These are phyloP conservation scores for Vararia minispora DNA, from an alignment of 768 basidiomycete species.

Conservation along the genomic window DNA sequence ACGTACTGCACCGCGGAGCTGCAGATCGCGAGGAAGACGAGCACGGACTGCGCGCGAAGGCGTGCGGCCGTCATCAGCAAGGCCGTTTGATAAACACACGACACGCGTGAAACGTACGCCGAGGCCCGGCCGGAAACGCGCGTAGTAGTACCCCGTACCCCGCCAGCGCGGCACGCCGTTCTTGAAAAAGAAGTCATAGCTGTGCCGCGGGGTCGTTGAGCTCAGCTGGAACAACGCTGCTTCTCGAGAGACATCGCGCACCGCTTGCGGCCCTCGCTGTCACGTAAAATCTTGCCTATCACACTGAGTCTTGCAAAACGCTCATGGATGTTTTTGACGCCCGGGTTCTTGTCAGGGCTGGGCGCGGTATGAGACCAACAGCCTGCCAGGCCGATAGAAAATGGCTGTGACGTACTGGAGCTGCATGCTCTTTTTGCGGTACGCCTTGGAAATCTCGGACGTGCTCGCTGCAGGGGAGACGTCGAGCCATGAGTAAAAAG, in stretches of 20 bases:
- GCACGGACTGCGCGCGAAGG: constrained; percentile 42
- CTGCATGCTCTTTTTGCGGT: constrained; percentile 81
- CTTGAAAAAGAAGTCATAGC: constrained; percentile 92
- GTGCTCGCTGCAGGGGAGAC: constrained; percentile 64
- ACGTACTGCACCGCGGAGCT: constrained; percentile 78
- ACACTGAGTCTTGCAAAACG: constrained; percentile 89
- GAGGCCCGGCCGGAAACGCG: constrained; percentile 90
- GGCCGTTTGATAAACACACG: constrained; percentile 2
- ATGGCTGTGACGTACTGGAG: constrained; percentile 60
- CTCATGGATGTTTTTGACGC: constrained; percentile 71
- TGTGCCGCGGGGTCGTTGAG: constrained; percentile 18
- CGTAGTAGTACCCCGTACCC: constrained; percentile 94
- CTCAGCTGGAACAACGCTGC: constrained; percentile 4
- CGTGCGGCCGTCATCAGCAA: not conserved
- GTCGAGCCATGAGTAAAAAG: constrained; percentile 91
- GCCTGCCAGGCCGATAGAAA: not conserved
- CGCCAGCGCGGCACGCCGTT: constrained; percentile 97
- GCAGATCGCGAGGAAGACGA: constrained; percentile 64
- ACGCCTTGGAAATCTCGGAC: constrained; percentile 77
- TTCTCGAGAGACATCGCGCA: constrained; percentile 23
- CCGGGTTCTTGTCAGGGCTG: constrained; percentile 94
- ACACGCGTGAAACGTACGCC: constrained; percentile 31
- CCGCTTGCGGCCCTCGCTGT: constrained; percentile 65
- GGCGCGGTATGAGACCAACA: not conserved
- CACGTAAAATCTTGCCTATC: constrained; percentile 71